Percentiles rank a stretch among this genome's conserved stretches.
These are phyloP conservation scores for Crithidia fasciculata DNA, from an alignment of 208 protist species.

Conservation along the genomic window DNA sequence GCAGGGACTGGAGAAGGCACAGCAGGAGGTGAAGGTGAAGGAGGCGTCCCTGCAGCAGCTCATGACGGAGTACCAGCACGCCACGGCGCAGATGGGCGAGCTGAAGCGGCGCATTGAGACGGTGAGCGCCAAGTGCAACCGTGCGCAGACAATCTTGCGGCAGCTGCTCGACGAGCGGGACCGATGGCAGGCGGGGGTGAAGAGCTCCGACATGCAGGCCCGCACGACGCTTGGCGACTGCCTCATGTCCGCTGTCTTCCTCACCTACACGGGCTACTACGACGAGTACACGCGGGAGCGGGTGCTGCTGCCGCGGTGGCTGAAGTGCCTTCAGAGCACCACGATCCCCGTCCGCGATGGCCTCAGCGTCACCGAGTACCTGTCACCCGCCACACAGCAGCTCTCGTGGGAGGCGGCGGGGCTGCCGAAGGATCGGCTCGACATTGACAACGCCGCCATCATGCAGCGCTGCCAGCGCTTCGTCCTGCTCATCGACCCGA, in stretches of 20 bases:
- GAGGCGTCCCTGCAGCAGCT: slow-evolving; percentile 88
- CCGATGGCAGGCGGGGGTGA: slow-evolving; percentile 94
- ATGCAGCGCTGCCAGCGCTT: slow-evolving; percentile 94
- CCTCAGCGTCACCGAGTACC: slow-evolving; percentile 90
- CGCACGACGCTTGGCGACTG: slow-evolving; percentile 96
- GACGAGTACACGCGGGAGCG: slow-evolving; percentile 93
- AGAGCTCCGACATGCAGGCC: slow-evolving; percentile 87
- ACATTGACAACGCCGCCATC: slow-evolving; percentile 98
- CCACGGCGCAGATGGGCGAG: slow-evolving; percentile 92
- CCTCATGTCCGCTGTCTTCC: slow-evolving; percentile 94
- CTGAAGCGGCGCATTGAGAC: slow-evolving; percentile 90
- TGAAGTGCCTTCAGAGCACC: slow-evolving; percentile 56
- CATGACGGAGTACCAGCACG: slow-evolving; percentile 95
- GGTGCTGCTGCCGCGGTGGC: slow-evolving; percentile 91
- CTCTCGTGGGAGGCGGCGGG: slow-evolving; percentile 94
- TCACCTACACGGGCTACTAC: slow-evolving; percentile 99
- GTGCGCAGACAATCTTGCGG: slow-evolving; percentile 92
- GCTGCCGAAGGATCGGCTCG: slow-evolving; percentile 97
- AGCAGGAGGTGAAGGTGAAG: slow-evolving; percentile 86
- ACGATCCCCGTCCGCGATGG: slow-evolving; percentile 72
- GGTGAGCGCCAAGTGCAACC: slow-evolving; percentile 90
- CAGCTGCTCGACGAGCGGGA: slow-evolving; percentile 93
- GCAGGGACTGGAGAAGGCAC: slow-evolving; percentile 53
- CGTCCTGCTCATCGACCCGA: slow-evolving; percentile 99
- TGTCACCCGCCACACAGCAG: slow-evolving; percentile 92